Conservation (phyloP, 2,329 filamentous ascomycete genomes). For the Coniella vitis region DNA sequence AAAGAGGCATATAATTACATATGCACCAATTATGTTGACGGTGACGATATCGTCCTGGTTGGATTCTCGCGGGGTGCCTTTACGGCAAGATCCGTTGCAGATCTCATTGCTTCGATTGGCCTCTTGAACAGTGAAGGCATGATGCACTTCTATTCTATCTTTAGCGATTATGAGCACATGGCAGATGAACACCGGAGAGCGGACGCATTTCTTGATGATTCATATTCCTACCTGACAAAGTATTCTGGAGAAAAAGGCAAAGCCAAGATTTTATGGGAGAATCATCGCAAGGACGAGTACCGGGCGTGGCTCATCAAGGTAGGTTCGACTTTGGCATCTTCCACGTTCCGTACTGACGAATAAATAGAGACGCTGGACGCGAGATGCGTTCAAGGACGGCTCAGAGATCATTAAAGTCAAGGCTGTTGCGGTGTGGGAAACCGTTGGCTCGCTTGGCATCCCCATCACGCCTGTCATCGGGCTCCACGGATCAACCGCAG, state of each 20-base stretch:
- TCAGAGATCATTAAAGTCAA: conserved; percentile 32
- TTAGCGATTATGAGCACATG: conserved; percentile 31
- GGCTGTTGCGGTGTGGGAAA: conserved; percentile 44
- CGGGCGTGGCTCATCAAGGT: conserved; percentile 30
- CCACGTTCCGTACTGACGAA: not conserved
- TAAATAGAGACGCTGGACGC: conserved; percentile 27
- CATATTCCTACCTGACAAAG: conserved; percentile 18
- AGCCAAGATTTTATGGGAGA: conserved; percentile 27
- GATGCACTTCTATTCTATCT: conserved; percentile 35
- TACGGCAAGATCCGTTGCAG: conserved; percentile 32
- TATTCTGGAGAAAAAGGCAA: conserved; percentile 23
- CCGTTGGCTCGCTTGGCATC: conserved; percentile 39
- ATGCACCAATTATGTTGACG: conserved; percentile 30
- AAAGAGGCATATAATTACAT: conserved; percentile 32
- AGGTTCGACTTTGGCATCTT: not conserved
- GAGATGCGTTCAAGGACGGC: conserved; percentile 28
- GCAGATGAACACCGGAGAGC: conserved; percentile 18
- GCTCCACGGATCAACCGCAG: conserved; percentile 29
- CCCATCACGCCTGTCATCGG: conserved; percentile 33
- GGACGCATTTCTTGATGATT: conserved; percentile 20
- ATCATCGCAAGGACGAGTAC: conserved; percentile 28
- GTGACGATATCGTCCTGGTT: conserved; percentile 30
- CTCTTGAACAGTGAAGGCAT: conserved; percentile 36
- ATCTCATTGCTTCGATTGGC: conserved; percentile 32
- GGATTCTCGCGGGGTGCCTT: conserved; percentile 35